phyloP scores from a whole-genome alignment of 108 stramenopile species.

The Discostella stelligeroides region DNA sequence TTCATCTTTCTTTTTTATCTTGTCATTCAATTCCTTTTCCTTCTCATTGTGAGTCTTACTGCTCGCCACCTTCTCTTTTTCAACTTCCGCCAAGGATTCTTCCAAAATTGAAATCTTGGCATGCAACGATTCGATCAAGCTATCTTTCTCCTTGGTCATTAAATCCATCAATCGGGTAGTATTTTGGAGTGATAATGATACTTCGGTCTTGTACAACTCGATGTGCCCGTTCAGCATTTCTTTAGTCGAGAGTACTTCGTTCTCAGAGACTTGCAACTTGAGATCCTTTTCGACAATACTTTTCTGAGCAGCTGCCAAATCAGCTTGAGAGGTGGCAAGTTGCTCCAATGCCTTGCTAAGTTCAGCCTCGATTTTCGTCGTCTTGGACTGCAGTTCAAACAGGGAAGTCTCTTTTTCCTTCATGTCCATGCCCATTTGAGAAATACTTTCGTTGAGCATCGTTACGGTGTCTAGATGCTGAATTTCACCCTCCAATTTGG shows the following conservation, averaged over 20 bases:
- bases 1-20: slow-evolving; percentile 37
- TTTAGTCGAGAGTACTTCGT: slow-evolving; percentile 10
- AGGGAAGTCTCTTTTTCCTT: slow-evolving; percentile 7
- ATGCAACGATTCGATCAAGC: slow-evolving; percentile 32
- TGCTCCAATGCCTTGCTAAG: slow-evolving; percentile 1
- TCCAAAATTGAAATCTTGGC: slow-evolving; percentile 37
- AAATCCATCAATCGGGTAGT: slow-evolving; percentile 26
- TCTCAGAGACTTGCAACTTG: background rate
- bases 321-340: slow-evolving; percentile 13
- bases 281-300: slow-evolving; percentile 23
- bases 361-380: slow-evolving; percentile 14
- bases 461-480: slow-evolving; percentile 7
- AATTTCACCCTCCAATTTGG: slow-evolving; percentile 16
- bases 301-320: slow-evolving; percentile 6
- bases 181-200: slow-evolving; percentile 21
- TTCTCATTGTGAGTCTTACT: background rate
- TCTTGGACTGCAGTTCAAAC: background rate
- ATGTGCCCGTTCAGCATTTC: slow-evolving; percentile 22
- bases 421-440: slow-evolving; percentile 9
- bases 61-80: slow-evolving; percentile 8
- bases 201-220: slow-evolving; percentile 25
- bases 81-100: slow-evolving; percentile 22
- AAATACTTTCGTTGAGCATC: slow-evolving; percentile 1
- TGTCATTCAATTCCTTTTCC: slow-evolving; percentile 27
- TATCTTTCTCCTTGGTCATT: slow-evolving; percentile 37